Evolutionary conservation across 495 filamentous ascomycete genomes (phyloP), one percentile per base, ranked within the genome.

Genomic region (Talaromyces liani): DNA sequence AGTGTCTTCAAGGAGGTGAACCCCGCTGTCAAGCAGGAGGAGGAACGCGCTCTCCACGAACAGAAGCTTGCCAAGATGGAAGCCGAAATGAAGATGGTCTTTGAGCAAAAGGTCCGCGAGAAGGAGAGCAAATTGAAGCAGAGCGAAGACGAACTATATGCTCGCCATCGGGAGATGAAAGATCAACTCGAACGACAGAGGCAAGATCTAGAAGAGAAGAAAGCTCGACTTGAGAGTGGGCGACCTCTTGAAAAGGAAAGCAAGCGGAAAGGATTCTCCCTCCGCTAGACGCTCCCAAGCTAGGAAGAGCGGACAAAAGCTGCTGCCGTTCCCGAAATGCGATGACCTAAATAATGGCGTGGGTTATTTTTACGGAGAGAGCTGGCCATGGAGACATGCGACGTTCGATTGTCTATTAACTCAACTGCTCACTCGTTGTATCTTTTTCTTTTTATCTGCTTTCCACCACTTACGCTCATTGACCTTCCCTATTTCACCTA

Each of bases 21-120:
- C 84, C 94, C 94, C 33, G 94, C 95, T 57, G 95, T 98, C 76
- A 98, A 98, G 89, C 95, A 98, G 78, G 94, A 98, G 75, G 94
- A 98, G 82, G 94, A 98, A 84, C 92, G 94, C 70, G 85, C 87
- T 61, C 84, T 98, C 60, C 94, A 98, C 85, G 94, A 98, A 79
- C 95, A 98, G 84, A 98, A 98, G 83, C 89, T 98, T 66, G 89
- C 91, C 69, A 98, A 98, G 91, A 98, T 98, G 94, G 94, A 98
- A 77, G 85, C 90, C 71, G 94, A 98, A 77, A 98, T 98, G 94
- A 98, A 98, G 91, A 97, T 98, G 94, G 94, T 98, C 71, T 98
- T 98, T 92, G 94, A 98, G 76, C 95, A 98, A 76, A 98, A 98
- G 89, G 94, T 98, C 22, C 86, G 91, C 64, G 94, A 98, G 79